Evolutionary conservation across 306 rosid genomes (phyloP).

Genomic region (Adenanthera pavonina): DNA sequence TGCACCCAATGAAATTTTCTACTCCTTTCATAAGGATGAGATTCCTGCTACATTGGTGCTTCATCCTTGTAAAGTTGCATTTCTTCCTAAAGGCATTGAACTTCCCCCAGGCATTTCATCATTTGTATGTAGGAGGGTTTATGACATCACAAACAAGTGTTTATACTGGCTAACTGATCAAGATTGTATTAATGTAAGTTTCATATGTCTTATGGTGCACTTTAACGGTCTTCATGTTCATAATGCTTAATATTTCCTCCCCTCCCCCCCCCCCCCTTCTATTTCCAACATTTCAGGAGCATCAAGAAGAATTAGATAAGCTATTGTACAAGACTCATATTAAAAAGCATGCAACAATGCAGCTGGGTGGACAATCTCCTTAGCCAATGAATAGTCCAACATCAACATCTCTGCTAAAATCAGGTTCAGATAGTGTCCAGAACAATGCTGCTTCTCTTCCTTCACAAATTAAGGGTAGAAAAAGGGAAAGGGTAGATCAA

Average conservation of each 20-base stretch:
- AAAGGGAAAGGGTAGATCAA: slow-evolving; percentile 83
- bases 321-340: slow-evolving; percentile 63
- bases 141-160: slow-evolving; percentile 79
- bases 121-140: slow-evolving; percentile 86
- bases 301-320: slow-evolving; percentile 83
- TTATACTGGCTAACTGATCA: slow-evolving; percentile 90
- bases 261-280: no score
- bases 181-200: slow-evolving; percentile 78
- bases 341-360: slow-evolving; percentile 84
- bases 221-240: no score
- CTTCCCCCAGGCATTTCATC: slow-evolving; percentile 80
- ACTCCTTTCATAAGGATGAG: slow-evolving; percentile 90
- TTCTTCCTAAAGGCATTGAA: slow-evolving; percentile 76
- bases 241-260: no score
- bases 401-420: slow-evolving; percentile 68
- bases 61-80: slow-evolving; percentile 94
- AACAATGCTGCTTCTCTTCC: slow-evolving; percentile 67
- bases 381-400: slow-evolving; percentile 80
- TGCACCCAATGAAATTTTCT: slow-evolving; percentile 83
- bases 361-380: slow-evolving; percentile 85
- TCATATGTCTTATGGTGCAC: not conserved
- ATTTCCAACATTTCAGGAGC: slow-evolving; percentile 52
- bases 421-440: slow-evolving; percentile 75
- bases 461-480: slow-evolving; percentile 70
- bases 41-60: slow-evolving; percentile 77